These are phyloP conservation scores for Boletus semigastroideus DNA, from an alignment of 1,284 basidiomycete genomes.

Conservation along the genomic window DNA sequence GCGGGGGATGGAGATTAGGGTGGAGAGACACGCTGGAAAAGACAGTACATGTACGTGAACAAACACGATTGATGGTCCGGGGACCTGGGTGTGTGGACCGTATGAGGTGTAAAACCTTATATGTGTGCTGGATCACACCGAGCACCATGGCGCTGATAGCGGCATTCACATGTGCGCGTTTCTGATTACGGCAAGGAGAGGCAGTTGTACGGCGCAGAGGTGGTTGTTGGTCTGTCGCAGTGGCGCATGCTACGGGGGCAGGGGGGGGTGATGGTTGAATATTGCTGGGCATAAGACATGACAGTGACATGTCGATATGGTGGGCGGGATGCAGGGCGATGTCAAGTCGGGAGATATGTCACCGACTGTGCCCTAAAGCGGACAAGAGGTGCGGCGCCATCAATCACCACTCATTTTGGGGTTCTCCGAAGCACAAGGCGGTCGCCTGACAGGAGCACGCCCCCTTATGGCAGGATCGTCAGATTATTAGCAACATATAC, in stretches of 20 bases:
- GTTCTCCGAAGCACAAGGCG: constrained; percentile 22
- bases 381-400: constrained; percentile 27
- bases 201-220: constrained; percentile 31
- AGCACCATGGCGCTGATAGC: constrained; percentile 25
- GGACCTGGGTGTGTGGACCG: constrained; percentile 33
- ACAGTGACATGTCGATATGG: constrained; percentile 32
- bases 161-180: constrained; percentile 38
- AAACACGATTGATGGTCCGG: constrained; percentile 33
- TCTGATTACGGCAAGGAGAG: constrained; percentile 33
- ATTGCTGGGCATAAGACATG: constrained; percentile 26
- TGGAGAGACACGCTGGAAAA: constrained; percentile 34
- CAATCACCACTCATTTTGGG: constrained; percentile 30
- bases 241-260: constrained; percentile 20
- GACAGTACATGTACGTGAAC: constrained; percentile 36
- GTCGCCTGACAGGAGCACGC: constrained; percentile 10
- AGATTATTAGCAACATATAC: constrained; percentile 3
- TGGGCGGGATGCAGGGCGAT: constrained; percentile 20
- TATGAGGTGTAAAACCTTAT: constrained; percentile 38
- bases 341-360: constrained; percentile 28
- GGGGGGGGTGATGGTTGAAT: constrained; percentile 4
- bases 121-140: constrained; percentile 33
- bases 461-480: constrained; percentile 31
- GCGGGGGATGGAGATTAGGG: constrained; percentile 33
- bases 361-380: constrained; percentile 29
- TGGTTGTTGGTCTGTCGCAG: constrained; percentile 21